phyloP scores from a whole-genome alignment of 805 yeast species.

The Kodamaea kaohsiungensis region DNA sequence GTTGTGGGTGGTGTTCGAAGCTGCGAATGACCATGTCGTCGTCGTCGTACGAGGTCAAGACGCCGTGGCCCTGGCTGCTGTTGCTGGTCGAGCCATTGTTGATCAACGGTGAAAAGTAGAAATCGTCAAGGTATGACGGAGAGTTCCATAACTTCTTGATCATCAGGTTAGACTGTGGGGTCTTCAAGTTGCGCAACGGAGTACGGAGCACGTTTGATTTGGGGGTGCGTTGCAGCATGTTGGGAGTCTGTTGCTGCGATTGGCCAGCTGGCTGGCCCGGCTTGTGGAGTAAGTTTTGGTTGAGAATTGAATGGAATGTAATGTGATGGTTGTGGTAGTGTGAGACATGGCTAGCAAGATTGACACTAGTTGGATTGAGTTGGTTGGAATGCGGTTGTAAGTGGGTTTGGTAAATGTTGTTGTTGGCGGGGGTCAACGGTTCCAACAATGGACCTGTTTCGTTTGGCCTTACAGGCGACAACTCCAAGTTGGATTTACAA shows the following conservation, averaged over 20 bases:
- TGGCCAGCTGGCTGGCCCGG: slow-evolving; percentile 6
- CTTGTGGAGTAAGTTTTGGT: slow-evolving; percentile 19
- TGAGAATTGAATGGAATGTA: slow-evolving; percentile 12
- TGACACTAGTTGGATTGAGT: neutral
- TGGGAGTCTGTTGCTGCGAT: slow-evolving; percentile 2
- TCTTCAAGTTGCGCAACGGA: slow-evolving; percentile 36
- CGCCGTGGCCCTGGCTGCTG: slow-evolving; percentile 7
- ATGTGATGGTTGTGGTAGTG: slow-evolving; percentile 10
- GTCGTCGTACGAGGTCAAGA: slow-evolving; percentile 44
- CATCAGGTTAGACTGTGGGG: slow-evolving; percentile 46
- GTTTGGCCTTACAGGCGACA: slow-evolving; percentile 57
- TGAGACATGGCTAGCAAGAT: slow-evolving; percentile 7
- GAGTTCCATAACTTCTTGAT: slow-evolving; percentile 62
- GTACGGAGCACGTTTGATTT: slow-evolving; percentile 32
- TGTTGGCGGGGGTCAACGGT: slow-evolving; percentile 55
- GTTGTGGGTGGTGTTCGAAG: slow-evolving; percentile 30
- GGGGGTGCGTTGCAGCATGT: slow-evolving; percentile 24
- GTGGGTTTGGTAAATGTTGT: slow-evolving; percentile 3
- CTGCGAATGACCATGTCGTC: slow-evolving; percentile 47
- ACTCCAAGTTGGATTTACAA: slow-evolving; percentile 62
- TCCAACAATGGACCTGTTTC: slow-evolving; percentile 68
- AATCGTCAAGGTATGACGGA: slow-evolving; percentile 67
- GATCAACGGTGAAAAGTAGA: slow-evolving; percentile 49
- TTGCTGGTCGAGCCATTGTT: slow-evolving; percentile 6
- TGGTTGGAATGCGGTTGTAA: neutral